Evolutionary conservation across 768 basidiomycete genomes (phyloP).

Genomic region (Tephrocybe rancida): DNA sequence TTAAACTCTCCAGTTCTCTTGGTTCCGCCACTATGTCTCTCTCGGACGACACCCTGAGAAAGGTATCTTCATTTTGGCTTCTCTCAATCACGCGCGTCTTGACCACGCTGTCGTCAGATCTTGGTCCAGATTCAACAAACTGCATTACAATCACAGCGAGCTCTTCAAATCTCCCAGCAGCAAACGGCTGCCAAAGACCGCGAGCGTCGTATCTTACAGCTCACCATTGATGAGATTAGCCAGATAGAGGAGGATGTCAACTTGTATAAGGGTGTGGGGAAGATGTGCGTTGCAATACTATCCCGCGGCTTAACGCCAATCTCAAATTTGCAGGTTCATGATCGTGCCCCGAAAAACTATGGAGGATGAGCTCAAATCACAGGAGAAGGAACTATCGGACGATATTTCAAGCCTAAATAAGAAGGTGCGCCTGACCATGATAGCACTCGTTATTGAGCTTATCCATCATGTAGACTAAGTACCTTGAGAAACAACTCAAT

Average conservation of each 20-base stretch:
- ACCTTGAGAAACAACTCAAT: constrained; percentile 90
- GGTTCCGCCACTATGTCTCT: constrained; percentile 24
- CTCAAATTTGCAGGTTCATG: constrained; percentile 78
- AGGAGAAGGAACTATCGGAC: constrained; percentile 84
- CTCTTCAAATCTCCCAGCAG: constrained; percentile 71
- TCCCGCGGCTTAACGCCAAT: neutral
- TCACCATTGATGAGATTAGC: constrained; percentile 84
- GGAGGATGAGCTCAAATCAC: constrained; percentile 70
- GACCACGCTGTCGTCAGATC: constrained; percentile 57
- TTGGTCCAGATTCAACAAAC: constrained; percentile 92
- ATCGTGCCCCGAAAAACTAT: constrained; percentile 79
- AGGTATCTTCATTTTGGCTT: constrained; percentile 41
- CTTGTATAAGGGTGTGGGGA: constrained; percentile 93
- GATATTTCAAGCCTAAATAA: constrained; percentile 83
- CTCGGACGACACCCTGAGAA: constrained; percentile 48
- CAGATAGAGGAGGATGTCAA: constrained; percentile 73
- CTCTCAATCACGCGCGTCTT: constrained; percentile 17
- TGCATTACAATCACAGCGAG: constrained; percentile 81
- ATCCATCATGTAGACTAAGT: constrained; percentile 65
- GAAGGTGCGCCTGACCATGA: constrained; percentile 56
- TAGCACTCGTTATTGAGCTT: neutral
- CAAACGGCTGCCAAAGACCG: constrained; percentile 83
- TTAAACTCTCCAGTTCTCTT: neutral
- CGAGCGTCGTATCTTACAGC: constrained; percentile 85
- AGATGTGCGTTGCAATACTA: constrained; percentile 65